Base-by-base conservation (phyloP, 768 basidiomycete genomes). In the Hydnum rufescens region DNA sequence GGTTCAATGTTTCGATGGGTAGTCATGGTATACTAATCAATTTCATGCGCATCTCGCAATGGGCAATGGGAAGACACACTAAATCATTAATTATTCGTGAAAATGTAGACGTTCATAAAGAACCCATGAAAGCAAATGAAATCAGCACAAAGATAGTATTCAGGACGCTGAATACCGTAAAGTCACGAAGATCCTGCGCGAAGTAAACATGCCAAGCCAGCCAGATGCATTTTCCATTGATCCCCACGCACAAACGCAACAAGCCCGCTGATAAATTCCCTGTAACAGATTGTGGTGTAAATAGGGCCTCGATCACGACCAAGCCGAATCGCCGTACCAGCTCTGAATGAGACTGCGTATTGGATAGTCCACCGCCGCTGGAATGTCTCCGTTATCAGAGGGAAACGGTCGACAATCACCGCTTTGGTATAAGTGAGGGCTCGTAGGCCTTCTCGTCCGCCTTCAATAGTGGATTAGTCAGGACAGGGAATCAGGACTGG, bases 401-500 rank as follows among this genome's bases (percentile, higher is more conserved):
- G 86, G 74, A 82, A 88, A 46, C 85, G 75, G 64, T 99, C 95
- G 18, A 75, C 70, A 52, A 86, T 76, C 49, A 99, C 76, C 13
- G 82, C 82, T 63, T 99, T 99, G 51, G 82, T 72, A 60, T 85
- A 88, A 43, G 87, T 90, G 36, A 99, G 68, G 1, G 82, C 70
- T 26, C 89, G 78, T 39, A 99, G 71, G 34, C 95, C 95, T 68
- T 99, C 95, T 1, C 86, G 81, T 25, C 95, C 95, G 58, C 82
- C 88, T 87, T 56, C 29, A 19, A 32, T 42, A 28, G 13, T 13
- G 13, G 44, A 39, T 30, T 52, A 22, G 16, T 58, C 32, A 60
- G 23, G 56, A 50, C 51, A 53, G n/a, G n/a, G n/a, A n/a, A n/a
- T 54, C 42, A 47, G 52, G 46, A 43, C 28, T 50, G 32, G 8